Conservation (phyloP, 495 filamentous ascomycete species). For the Aspergillus sclerotioniger region DNA sequence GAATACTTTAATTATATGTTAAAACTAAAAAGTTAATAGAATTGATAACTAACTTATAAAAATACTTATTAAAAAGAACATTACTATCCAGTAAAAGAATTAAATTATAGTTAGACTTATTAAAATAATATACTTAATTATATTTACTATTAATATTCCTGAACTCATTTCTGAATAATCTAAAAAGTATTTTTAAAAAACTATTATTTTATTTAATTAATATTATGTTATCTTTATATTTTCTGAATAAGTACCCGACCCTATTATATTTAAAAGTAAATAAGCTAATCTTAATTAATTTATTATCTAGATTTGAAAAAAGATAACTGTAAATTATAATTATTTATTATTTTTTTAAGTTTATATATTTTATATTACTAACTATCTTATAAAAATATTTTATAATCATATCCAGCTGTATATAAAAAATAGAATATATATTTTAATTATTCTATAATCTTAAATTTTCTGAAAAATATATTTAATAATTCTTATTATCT, state of each 20-base stretch:
- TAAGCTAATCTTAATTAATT: not conserved
- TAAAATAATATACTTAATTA: not conserved
- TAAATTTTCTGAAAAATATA: no score
- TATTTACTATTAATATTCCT: not conserved
- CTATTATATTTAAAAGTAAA: not conserved
- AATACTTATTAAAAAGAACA: no score
- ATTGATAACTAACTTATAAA: no score
- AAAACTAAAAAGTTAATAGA: not conserved
- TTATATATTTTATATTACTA: not conserved
- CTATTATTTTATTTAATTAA: not conserved
- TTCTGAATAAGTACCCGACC: no score
- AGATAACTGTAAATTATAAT: not conserved
- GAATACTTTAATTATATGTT: not conserved
- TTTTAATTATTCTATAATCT: no score
- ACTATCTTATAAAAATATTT: not conserved
- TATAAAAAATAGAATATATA: no score
- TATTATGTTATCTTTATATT: no score
- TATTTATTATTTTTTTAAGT: not conserved
- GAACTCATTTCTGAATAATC: not conserved
- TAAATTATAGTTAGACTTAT: no score
- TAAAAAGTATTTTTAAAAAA: not conserved
- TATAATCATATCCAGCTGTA: not conserved
- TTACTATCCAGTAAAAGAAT: not conserved
- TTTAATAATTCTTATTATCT: no score
- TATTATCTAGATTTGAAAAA: no score